phyloP scores from a whole-genome alignment of 2,329 filamentous ascomycete genomes.

The Fonsecaea pedrosoi region DNA sequence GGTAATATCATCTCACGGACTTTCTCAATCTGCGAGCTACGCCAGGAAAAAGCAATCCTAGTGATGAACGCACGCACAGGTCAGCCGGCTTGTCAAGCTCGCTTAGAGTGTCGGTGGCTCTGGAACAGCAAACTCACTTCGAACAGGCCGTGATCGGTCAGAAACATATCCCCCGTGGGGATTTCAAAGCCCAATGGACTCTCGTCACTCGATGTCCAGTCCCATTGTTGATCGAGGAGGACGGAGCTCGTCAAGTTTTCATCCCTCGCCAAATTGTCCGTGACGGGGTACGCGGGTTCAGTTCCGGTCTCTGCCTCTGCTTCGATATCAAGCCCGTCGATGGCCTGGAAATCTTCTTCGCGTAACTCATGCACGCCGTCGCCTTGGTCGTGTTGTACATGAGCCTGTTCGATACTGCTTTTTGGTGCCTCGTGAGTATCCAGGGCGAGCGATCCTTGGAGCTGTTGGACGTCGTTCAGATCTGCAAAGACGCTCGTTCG shows the following conservation, averaged over 20 bases:
- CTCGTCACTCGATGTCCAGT: conserved; percentile 2
- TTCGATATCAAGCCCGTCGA: background rate
- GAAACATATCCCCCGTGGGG: background rate
- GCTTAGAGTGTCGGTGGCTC: background rate
- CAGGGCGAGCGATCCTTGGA: background rate
- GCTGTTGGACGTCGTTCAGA: background rate
- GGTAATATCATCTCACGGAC: background rate
- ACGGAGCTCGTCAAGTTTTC: background rate
- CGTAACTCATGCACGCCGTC: background rate
- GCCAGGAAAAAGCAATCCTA: conserved; percentile 10
- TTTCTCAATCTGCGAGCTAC: background rate
- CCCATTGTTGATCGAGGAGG: background rate
- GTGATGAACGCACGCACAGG: background rate
- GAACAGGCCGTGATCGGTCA: conserved; percentile 2
- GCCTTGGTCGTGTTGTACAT: background rate
- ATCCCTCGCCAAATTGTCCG: background rate
- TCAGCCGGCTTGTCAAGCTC: too few relatives aligned
- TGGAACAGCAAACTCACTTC: background rate
- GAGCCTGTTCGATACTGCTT: background rate
- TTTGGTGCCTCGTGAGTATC: background rate
- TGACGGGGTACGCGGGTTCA: background rate
- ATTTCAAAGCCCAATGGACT: background rate
- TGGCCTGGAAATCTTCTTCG: background rate
- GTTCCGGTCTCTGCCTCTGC: background rate
- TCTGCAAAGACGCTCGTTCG: background rate